phyloP scores from a whole-genome alignment of 208 protist genomes.

The Trypanosoma boissoni region DNA sequence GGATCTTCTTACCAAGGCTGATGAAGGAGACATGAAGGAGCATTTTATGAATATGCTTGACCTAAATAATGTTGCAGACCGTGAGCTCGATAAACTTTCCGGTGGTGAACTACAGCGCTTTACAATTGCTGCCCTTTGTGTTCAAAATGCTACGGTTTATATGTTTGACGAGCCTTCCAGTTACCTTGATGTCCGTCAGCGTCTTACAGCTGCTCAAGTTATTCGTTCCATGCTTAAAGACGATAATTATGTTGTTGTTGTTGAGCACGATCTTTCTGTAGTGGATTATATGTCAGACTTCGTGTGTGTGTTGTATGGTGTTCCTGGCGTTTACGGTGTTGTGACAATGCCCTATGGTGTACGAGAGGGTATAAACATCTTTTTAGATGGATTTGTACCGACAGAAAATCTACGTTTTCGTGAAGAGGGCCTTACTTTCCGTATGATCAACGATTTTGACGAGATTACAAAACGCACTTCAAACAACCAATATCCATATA shows the following conservation, averaged over 20 bases:
- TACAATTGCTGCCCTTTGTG: conserved; percentile 95
- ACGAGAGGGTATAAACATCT: conserved; percentile 99
- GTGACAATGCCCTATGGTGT: conserved; percentile 99
- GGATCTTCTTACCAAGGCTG: conserved; percentile 90
- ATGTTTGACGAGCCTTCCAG: conserved; percentile 99
- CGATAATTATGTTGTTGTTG: conserved; percentile 97
- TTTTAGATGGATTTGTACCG: conserved; percentile 99
- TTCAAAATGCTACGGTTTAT: conserved; percentile 94
- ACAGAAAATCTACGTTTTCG: conserved; percentile 99
- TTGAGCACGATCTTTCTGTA: conserved; percentile 99
- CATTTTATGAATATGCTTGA: conserved; percentile 92
- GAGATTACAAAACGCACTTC: conserved; percentile 73
- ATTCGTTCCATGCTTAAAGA: conserved; percentile 95
- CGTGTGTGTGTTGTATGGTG: conserved; percentile 99
- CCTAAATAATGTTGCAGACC: conserved; percentile 90
- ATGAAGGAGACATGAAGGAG: conserved; percentile 84
- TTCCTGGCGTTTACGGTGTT: conserved; percentile 99
- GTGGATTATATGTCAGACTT: conserved; percentile 99
- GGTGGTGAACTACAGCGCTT: conserved; percentile 99
- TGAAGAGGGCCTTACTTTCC: conserved; percentile 97
- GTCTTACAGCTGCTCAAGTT: conserved; percentile 96
- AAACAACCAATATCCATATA: conserved; percentile 94
- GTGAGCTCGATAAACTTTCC: conserved; percentile 96
- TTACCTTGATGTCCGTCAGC: conserved; percentile 99
- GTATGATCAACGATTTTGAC: conserved; percentile 80